Evolutionary conservation across 148 eudicot genomes (phyloP), one percentile per base, ranked within the genome.

Genomic region (Nepenthes gracilis): DNA sequence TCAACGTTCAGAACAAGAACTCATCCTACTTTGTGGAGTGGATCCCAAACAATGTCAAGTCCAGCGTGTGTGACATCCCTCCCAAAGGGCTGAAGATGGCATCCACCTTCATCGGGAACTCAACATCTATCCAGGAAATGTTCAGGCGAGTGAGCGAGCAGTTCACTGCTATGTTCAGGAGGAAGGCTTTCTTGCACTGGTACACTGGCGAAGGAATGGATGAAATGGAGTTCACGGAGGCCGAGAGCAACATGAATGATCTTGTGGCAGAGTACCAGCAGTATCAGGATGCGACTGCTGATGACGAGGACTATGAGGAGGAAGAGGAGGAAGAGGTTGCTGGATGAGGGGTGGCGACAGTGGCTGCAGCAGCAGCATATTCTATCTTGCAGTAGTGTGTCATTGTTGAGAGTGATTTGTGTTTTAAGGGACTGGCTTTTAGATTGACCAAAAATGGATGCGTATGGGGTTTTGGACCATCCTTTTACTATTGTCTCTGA

Each of bases 61-160:
- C 82, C 2, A 78, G 79, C 15, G 82, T 78, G 4, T 81, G 85
- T 60, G 85, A 81, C 56, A 81, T 78, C 47, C 85, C 85, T 32
- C 85, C 85, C 1, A 78, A 51, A 69, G 85, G 85, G 9, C 59
- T 81, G 49, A 75, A 72, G 45, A 77, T 81, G 85, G 67, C 85
- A 2, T 64, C 67, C 3, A 64, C 67, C 8, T 64, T 64, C 54
- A 45, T 64, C 2, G 67, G 67, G 37, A 64, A 64, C 60, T 64
- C 67, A 1, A 64, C 67, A 0, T 52, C 66, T 5, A 63, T 63
- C 13, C 66, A 63, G 12, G 66, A 63, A 43, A 63, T 63, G 66
- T 63, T 63, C 15, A 63, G 66, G 66, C 52, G 66, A 11, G 66
- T 63, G 58, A 63, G 66, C 34, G 66, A 63, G 58, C 66, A 63